A percentile compares a stretch with the other conserved stretches of the same genome.
Evolutionary conservation across 2,329 filamentous ascomycete genomes (phyloP).

Genomic region (Arthroderma sp.): DNA sequence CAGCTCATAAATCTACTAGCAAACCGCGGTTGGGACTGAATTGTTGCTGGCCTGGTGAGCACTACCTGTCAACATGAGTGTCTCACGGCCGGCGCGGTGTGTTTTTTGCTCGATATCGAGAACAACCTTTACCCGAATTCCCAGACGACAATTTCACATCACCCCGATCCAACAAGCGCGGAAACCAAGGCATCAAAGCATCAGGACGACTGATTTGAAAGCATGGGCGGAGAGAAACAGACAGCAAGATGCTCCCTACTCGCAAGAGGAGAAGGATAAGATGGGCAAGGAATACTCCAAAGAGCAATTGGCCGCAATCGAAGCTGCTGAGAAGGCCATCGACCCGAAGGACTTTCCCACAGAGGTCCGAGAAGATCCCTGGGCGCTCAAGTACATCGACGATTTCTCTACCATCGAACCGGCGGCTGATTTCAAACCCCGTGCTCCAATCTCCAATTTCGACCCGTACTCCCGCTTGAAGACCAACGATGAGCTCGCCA

Average conservation of each 20-base stretch:
- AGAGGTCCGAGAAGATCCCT: constrained; percentile 60
- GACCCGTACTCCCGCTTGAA: constrained; percentile 49
- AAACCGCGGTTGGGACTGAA: neutral
- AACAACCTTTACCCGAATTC: constrained; percentile 27
- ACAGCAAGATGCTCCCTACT: constrained; percentile 45
- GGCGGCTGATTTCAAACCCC: constrained; percentile 57
- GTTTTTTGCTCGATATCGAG: constrained; percentile 37
- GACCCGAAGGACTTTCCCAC: constrained; percentile 58
- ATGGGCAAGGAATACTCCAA: constrained; percentile 60
- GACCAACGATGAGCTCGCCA: constrained; percentile 46
- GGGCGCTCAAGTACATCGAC: constrained; percentile 63
- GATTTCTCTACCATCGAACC: constrained; percentile 69
- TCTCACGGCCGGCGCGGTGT: constrained; percentile 37
- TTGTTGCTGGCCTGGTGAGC: constrained; percentile 17
- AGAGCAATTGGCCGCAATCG: constrained; percentile 67
- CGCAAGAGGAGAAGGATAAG: constrained; percentile 48
- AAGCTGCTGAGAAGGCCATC: constrained; percentile 67
- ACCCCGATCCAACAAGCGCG: constrained; percentile 23
- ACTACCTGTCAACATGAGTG: constrained; percentile 31
- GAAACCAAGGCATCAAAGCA: constrained; percentile 28
- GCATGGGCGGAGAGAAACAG: constrained; percentile 12
- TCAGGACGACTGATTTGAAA: constrained; percentile 21
- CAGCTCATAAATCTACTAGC: too few relatives aligned
- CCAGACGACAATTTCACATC: constrained; percentile 38
- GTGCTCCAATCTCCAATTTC: constrained; percentile 37